Conservation (phyloP, 352 stramenopile genomes). For the Aphanomyces invadans region DNA sequence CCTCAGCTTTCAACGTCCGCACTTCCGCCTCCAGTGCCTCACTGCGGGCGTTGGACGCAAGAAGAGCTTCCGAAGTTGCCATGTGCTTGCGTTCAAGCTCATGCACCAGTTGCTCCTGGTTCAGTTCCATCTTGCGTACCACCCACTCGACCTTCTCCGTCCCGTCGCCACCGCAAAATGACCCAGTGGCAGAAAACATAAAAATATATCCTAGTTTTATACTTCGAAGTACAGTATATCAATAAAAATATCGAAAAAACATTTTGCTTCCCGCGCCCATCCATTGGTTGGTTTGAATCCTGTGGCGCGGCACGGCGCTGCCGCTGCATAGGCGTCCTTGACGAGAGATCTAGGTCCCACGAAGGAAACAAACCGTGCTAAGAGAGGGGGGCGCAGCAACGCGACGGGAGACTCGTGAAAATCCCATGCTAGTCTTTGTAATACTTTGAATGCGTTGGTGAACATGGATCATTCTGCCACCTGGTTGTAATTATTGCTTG, state of each 20-base stretch:
- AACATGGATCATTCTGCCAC: too few relatives aligned
- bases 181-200: too few relatives aligned
- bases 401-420: too few relatives aligned
- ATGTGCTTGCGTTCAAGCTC: constrained; percentile 72
- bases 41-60: constrained; percentile 45
- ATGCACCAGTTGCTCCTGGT: constrained; percentile 60
- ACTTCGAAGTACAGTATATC: too few relatives aligned
- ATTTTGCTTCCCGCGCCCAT: not conserved
- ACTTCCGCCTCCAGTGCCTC: constrained; percentile 37
- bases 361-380: not conserved
- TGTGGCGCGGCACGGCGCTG: too few relatives aligned
- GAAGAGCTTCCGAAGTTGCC: constrained; percentile 49
- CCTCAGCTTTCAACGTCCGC: constrained; percentile 29
- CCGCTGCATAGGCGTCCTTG: too few relatives aligned
- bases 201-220: too few relatives aligned
- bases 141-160: not conserved
- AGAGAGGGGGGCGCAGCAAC: not conserved
- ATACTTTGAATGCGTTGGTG: too few relatives aligned
- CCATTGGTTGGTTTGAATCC: constrained; percentile 6
- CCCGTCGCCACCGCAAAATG: not conserved
- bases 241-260: not conserved
- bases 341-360: too few relatives aligned
- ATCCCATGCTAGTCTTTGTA: too few relatives aligned
- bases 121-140: constrained; percentile 17
- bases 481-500: too few relatives aligned